Conservation (phyloP, 2,329 filamentous ascomycete species). For the Epichloe scottii region DNA sequence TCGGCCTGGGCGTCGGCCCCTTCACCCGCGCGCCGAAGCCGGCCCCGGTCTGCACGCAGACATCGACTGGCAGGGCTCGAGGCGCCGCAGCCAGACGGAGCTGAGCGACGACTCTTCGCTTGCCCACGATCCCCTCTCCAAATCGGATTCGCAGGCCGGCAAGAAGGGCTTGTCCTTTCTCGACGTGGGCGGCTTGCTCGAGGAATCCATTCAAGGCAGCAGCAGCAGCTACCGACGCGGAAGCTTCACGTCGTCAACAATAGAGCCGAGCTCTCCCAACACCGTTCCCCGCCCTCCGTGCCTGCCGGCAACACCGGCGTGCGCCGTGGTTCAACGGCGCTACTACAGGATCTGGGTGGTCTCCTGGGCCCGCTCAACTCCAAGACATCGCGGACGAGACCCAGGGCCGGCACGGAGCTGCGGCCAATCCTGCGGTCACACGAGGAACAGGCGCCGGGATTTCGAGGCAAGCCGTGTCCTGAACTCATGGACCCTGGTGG, state of each 20-base stretch:
- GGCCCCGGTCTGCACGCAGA: conserved; percentile 23
- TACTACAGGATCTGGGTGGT: conserved; percentile 47
- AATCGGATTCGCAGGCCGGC: conserved; percentile 12
- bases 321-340: conserved; percentile 40
- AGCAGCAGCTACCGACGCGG: conserved; percentile 24
- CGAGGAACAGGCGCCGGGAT: conserved; percentile 20
- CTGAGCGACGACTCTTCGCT: conserved; percentile 34
- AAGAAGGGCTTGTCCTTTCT: conserved; percentile 58
- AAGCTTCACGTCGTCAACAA: conserved; percentile 29
- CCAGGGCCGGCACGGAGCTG: conserved; percentile 29
- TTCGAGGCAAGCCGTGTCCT: conserved; percentile 18
- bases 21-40: conserved; percentile 25
- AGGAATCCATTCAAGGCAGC: conserved; percentile 26
- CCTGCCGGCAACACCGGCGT: conserved; percentile 32
- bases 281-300: conserved; percentile 29
- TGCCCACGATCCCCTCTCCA: conserved; percentile 21
- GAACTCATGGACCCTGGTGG: conserved; percentile 28
- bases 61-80: conserved; percentile 35
- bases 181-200: conserved; percentile 68
- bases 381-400: conserved; percentile 18
- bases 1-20: conserved; percentile 54
- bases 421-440: conserved; percentile 32
- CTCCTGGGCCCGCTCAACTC: conserved; percentile 32
- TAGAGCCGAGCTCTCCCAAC: conserved; percentile 25
- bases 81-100: conserved; percentile 24